Evolutionary conservation across 2,329 filamentous ascomycete genomes (phyloP), one percentile per base, ranked within the genome.

Genomic region (Aureobasidium sp.): DNA sequence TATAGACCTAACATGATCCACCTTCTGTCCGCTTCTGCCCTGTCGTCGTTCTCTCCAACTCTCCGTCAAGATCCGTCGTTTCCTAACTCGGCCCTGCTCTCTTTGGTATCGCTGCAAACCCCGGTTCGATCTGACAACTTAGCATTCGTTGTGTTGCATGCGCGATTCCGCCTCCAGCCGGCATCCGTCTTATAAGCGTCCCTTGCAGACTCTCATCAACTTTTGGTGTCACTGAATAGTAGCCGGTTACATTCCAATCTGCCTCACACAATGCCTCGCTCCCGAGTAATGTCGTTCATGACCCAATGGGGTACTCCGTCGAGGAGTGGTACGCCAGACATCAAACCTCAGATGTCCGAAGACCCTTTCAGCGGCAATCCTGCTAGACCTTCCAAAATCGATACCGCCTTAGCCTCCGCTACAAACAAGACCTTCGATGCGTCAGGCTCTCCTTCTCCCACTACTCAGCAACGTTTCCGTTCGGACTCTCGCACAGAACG

Each of bases 231-330:
- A 57, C 53, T 57, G 53, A 45, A 57, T 29, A 21, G 21, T 34
- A 36, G 39, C 41, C 36, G 29, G 45, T 32, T 39, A 42, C 54
- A 58, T 58, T 58, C 54, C 54, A 45, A 21, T 9, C 6, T 16
- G 11, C 53, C 39, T 57, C 47, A 11, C 42, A 58, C 57, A 50
- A 73, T 73, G 71, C 70, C 71, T 69, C 71, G 71, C 64, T 70
- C 68, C 65, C 54, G 54, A 95, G 91, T 96, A 62, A 81, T 91
- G 68, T 95, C 90, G 69, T 95, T 95, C 77, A 93, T 95, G 83
- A 91, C 89, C 74, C 85, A 87, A 76, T 86, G 89, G 79, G 88
- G 87, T 70, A 68, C 75, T 70, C 63, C 69, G 65, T 67, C 76
- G 67, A 71, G 73, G 68, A 71, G 73, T 59, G 68, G 72, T 14